Conservation (phyloP, 2,329 filamentous ascomycete genomes). For the Trichoderma sp. region DNA sequence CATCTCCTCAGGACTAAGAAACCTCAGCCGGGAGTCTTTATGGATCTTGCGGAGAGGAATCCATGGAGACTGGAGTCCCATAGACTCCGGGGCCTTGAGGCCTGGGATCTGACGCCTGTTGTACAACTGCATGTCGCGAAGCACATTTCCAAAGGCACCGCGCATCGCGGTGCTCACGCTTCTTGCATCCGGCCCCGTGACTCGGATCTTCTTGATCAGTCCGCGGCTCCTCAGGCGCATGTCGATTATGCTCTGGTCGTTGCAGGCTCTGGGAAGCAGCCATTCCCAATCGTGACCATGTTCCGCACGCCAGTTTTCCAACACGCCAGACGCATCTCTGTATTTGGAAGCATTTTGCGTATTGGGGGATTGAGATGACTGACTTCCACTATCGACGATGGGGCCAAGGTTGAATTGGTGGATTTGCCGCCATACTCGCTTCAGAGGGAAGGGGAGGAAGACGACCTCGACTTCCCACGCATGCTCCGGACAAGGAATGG, state of each 20-base stretch:
- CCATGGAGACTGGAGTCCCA: slow-evolving; percentile 68
- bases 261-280: slow-evolving; percentile 70
- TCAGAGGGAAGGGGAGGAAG: slow-evolving; percentile 69
- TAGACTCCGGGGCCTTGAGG: slow-evolving; percentile 46
- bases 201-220: slow-evolving; percentile 64
- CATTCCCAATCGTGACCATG: slow-evolving; percentile 57
- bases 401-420: slow-evolving; percentile 51
- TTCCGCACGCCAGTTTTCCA: slow-evolving; percentile 49
- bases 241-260: slow-evolving; percentile 63
- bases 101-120: slow-evolving; percentile 37
- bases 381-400: slow-evolving; percentile 45
- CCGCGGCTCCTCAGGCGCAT: slow-evolving; percentile 75
- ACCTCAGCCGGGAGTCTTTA: slow-evolving; percentile 71
- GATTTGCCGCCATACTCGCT: slow-evolving; percentile 56
- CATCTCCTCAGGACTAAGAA: slow-evolving; percentile 72
- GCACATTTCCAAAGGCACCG: slow-evolving; percentile 61
- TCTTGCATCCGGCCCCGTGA: slow-evolving; percentile 65
- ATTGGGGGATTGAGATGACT: slow-evolving; percentile 59
- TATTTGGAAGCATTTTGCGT: slow-evolving; percentile 49
- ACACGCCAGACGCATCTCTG: slow-evolving; percentile 53
- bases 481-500: slow-evolving; percentile 61
- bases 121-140: slow-evolving; percentile 49
- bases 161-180: slow-evolving; percentile 68
- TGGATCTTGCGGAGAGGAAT: slow-evolving; percentile 77
- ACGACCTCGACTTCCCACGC: slow-evolving; percentile 79